Evolutionary conservation across 805 yeast genomes (phyloP).

Genomic region (Starmerella kuoi): DNA sequence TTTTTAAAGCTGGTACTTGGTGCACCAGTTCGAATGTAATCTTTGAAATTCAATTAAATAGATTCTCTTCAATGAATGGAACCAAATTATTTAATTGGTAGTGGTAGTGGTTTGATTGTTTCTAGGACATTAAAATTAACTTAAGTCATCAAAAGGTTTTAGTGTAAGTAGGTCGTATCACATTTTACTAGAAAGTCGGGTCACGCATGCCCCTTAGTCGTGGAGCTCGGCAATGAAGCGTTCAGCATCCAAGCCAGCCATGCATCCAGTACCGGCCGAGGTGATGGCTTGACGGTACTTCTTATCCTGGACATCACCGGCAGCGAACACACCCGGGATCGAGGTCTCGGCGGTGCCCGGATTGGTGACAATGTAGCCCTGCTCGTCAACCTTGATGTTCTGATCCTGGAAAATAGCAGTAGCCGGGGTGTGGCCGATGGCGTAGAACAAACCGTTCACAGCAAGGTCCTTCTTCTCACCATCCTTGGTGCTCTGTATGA

Average conservation of each 20-base stretch:
- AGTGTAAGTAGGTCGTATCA: too few species aligned
- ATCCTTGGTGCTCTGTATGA: slow-evolving; percentile 59
- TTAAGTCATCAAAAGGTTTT: too few species aligned
- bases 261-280: slow-evolving; percentile 99
- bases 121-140: too few species aligned
- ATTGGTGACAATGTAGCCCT: slow-evolving; percentile 75
- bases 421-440: slow-evolving; percentile 96
- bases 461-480: slow-evolving; percentile 54
- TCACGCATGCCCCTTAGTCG: not conserved
- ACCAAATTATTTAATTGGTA: too few species aligned
- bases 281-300: slow-evolving; percentile 97
- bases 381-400: slow-evolving; percentile 61
- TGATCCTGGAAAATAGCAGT: slow-evolving; percentile 68
- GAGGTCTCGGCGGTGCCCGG: slow-evolving; percentile 87
- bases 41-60: too few species aligned
- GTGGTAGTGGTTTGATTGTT: too few species aligned
- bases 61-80: too few species aligned
- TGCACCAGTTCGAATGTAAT: too few species aligned
- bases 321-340: slow-evolving; percentile 87
- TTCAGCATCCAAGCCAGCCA: slow-evolving; percentile 97
- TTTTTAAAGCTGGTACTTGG: too few species aligned
- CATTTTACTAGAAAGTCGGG: not conserved
- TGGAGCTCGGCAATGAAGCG: slow-evolving; percentile 51
- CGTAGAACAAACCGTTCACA: slow-evolving; percentile 90
- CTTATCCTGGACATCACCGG: slow-evolving; percentile 98